phyloP scores from a whole-genome alignment of 495 filamentous ascomycete species.

The Aspergillus incahuasiensis region DNA sequence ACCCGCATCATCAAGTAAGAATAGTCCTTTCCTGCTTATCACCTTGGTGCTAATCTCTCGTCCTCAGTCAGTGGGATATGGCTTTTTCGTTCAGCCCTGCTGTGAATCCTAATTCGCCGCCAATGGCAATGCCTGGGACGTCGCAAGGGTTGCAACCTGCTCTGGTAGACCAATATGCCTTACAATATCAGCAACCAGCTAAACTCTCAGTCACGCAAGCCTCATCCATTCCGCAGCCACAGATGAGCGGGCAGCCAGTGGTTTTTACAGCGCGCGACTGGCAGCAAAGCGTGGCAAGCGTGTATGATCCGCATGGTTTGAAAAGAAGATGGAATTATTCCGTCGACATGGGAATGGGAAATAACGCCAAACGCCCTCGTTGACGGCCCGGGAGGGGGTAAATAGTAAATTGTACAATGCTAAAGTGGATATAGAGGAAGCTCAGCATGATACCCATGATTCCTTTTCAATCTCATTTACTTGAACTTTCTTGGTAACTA shows the following conservation, averaged over 20 bases:
- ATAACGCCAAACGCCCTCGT: slow-evolving; percentile 33
- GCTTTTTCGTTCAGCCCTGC: slow-evolving; percentile 69
- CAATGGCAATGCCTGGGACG: slow-evolving; percentile 32
- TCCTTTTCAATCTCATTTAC: neutral
- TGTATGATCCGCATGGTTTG: slow-evolving; percentile 69
- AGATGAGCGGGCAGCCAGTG: slow-evolving; percentile 52
- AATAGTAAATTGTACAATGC: slow-evolving; percentile 2
- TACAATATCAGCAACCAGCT: slow-evolving; percentile 34
- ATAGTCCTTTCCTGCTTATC: neutral
- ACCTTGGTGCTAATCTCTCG: slow-evolving; percentile 20
- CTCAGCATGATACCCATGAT: slow-evolving; percentile 4
- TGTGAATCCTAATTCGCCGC: slow-evolving; percentile 47
- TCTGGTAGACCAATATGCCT: slow-evolving; percentile 31
- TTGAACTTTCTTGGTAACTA: neutral
- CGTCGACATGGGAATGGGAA: slow-evolving; percentile 30
- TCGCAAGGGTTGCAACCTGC: slow-evolving; percentile 28
- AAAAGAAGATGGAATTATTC: slow-evolving; percentile 67
- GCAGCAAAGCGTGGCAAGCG: slow-evolving; percentile 90
- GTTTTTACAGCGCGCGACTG: slow-evolving; percentile 93
- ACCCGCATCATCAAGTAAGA: slow-evolving; percentile 89
- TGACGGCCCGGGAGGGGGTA: slow-evolving; percentile 14
- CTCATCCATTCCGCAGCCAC: slow-evolving; percentile 50
- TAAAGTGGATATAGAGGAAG: neutral
- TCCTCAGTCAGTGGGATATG: slow-evolving; percentile 80
- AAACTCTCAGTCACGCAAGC: slow-evolving; percentile 32